These are phyloP conservation scores for Cordyceps pruinosa DNA, from an alignment of 2,329 filamentous ascomycete species.

Conservation along the genomic window DNA sequence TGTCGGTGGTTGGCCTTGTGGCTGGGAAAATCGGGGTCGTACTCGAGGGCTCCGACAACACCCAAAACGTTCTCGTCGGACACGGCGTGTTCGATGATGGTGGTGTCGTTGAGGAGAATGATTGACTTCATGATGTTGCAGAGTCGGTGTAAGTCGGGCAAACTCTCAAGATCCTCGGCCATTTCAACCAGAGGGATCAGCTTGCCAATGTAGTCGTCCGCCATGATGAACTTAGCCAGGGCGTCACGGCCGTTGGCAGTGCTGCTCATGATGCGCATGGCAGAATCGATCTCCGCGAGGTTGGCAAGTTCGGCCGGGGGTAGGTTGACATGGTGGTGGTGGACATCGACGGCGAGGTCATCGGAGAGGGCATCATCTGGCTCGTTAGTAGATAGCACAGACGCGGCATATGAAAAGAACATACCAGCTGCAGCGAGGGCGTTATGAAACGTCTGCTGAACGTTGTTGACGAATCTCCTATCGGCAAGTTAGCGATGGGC, in stretches of 20 bases:
- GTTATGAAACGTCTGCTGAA: constrained; percentile 67
- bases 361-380: constrained; percentile 82
- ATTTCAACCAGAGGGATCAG: constrained; percentile 78
- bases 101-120: constrained; percentile 88
- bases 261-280: constrained; percentile 71
- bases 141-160: constrained; percentile 77
- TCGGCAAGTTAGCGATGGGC: constrained; percentile 17
- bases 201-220: constrained; percentile 79
- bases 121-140: constrained; percentile 98
- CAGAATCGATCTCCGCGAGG: constrained; percentile 74
- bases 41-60: constrained; percentile 92
- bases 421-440: constrained; percentile 56
- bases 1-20: constrained; percentile 97
- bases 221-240: constrained; percentile 78
- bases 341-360: constrained; percentile 69
- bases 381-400: constrained; percentile 20
- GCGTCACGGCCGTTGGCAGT: constrained; percentile 74
- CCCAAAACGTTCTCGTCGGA: constrained; percentile 83
- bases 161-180: constrained; percentile 85
- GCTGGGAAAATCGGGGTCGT: constrained; percentile 94
- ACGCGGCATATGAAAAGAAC: constrained; percentile 14
- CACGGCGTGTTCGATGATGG: constrained; percentile 90
- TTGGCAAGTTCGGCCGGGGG: constrained; percentile 76
- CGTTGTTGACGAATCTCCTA: constrained; percentile 85
- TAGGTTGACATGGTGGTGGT: constrained; percentile 58